A percentile compares a stretch with the other conserved stretches of the same genome.
These are phyloP conservation scores for Trametes gibbosa DNA, from an alignment of 768 basidiomycete genomes.

Conservation along the genomic window DNA sequence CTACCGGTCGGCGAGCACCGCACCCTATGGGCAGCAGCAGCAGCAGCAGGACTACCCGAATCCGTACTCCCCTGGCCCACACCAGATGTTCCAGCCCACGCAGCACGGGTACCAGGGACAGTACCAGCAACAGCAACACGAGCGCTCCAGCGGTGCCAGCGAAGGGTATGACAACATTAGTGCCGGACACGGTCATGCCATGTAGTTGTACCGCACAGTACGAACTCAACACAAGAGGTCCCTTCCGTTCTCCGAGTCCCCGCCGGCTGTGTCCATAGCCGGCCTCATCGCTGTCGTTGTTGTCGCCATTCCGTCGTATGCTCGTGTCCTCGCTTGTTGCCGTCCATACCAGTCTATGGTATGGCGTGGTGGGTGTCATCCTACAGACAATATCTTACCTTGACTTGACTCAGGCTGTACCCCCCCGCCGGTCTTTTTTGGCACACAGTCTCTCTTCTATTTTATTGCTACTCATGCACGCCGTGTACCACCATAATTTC, in stretches of 20 bases:
- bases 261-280: neutral
- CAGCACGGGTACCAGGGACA: constrained; percentile 2
- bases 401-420: neutral
- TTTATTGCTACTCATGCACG: constrained; percentile 16
- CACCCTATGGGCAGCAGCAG: constrained; percentile 10
- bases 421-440: neutral
- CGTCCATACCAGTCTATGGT: neutral
- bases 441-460: neutral
- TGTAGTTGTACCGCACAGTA: constrained; percentile 21
- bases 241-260: neutral
- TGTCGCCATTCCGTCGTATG: neutral
- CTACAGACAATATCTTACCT: neutral
- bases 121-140: neutral
- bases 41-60: constrained; percentile 14
- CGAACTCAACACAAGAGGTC: neutral
- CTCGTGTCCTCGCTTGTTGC: neutral
- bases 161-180: constrained; percentile 23
- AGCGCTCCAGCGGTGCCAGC: constrained; percentile 2
- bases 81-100: constrained; percentile 13
- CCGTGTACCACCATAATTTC: constrained; percentile 18
- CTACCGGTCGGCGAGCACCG: neutral
- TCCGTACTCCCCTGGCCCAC: constrained; percentile 13
- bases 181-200: constrained; percentile 26
- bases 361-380: too few relatives aligned
- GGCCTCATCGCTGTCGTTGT: neutral